Evolutionary conservation across 2,329 filamentous ascomycete species (phyloP), one percentile per base, ranked within the genome.

Genomic region (Sporothrix globosa): DNA sequence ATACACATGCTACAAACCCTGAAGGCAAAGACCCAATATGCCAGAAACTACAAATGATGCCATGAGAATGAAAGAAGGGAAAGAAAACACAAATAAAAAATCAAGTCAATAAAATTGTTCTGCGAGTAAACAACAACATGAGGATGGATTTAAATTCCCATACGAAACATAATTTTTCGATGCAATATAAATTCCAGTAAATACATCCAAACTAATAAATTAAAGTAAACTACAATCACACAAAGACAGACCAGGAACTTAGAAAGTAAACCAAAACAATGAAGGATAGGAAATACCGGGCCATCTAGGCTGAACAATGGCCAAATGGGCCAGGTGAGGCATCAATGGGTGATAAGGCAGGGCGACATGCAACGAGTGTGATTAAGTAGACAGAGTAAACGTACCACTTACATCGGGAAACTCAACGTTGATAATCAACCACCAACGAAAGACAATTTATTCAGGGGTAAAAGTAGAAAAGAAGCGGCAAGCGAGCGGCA

Each of bases 401-500:
- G 34, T 19, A 2, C 19, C 44, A 39, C 21, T 41, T 19, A 67
- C 44, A 24, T 34, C 46, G 19, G 27, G 21, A 61, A 44, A 41
- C 52, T 30, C 63, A 46, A 34, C 21, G 14, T 11, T 66, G 44
- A 39, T 30, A 21, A 27, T 52, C 48, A 24, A 3, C 44, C 41
- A 10, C 44, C 44, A n/a, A 46, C 13, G 39, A 21, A 52, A 17
- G 4, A 53, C 60, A 39, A 19, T 39, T 21, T 61, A 61, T 61
- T 41, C 50, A 27, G 65, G 48, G 65, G 65, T 54, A 54, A 44
- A 44, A 44, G 10, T 21, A 44, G 10, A 53, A 54, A 24, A 41
- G 39, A 68, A 60, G 54, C 66, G 52, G 56, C 54, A 68, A 52
- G 54, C 54, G 54, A 61, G 54, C 67, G 53, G 54, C 41, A 69